phyloP scores from a whole-genome alignment of 176 grass and related monocot species.

The Sorghum bicolor region DNA sequence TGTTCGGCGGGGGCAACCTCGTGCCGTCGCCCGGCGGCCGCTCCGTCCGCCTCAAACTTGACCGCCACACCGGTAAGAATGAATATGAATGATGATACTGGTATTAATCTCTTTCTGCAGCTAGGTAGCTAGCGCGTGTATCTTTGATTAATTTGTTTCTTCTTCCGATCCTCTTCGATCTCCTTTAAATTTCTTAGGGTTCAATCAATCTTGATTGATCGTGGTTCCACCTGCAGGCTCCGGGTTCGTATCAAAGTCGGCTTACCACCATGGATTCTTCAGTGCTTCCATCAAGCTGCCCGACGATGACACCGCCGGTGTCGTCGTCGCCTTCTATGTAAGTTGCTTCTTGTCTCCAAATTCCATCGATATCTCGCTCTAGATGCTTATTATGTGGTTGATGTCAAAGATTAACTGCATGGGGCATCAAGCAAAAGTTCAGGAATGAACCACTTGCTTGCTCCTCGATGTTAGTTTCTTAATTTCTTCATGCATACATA shows the following conservation, averaged over 20 bases:
- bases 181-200: not conserved
- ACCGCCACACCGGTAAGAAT: conserved; percentile 53
- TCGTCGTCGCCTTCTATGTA: conserved; percentile 93
- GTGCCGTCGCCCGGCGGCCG: conserved; percentile 42
- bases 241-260: conserved; percentile 66
- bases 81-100: not conserved
- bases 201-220: not conserved
- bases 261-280: conserved; percentile 81
- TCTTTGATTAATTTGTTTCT: not conserved
- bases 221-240: conserved; percentile 45
- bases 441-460: not conserved
- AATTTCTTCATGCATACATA: not conserved
- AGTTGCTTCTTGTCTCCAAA: not conserved
- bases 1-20: conserved; percentile 77
- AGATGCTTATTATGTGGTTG: not conserved
- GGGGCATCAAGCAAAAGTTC: not conserved
- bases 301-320: conserved; percentile 60
- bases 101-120: not conserved
- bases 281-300: conserved; percentile 85
- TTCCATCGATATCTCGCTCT: not conserved
- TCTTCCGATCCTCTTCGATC: not conserved
- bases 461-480: not conserved
- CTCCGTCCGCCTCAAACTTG: conserved; percentile 60
- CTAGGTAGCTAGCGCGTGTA: not conserved
- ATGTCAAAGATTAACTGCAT: not conserved